Evolutionary conservation across 148 eudicot species (phyloP).

Genomic region (Vaccinium myrtillus): DNA sequence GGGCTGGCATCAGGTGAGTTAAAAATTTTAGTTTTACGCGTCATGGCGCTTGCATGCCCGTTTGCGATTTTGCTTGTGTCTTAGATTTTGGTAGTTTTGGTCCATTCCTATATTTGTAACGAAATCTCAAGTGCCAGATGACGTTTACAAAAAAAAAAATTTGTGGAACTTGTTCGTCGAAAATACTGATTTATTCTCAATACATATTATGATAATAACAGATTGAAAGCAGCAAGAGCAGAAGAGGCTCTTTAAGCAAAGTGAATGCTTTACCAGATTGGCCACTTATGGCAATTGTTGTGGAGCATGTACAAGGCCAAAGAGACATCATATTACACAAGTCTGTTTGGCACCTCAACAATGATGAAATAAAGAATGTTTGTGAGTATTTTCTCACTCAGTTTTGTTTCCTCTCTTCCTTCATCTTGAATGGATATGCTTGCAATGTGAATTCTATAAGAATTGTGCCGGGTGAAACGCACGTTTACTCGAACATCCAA

Average conservation of each 20-base stretch:
- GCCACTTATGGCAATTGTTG: constrained; percentile 69
- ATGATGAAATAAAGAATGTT: constrained; percentile 67
- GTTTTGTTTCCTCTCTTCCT: not conserved
- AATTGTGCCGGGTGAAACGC: not conserved
- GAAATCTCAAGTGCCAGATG: too few relatives aligned
- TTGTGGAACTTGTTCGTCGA: not conserved
- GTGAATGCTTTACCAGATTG: constrained; percentile 38
- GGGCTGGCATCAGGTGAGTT: constrained; percentile 43
- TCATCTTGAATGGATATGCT: not conserved
- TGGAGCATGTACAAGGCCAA: constrained; percentile 76
- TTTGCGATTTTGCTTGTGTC: too few relatives aligned
- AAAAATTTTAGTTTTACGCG: not conserved
- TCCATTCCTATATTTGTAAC: too few relatives aligned
- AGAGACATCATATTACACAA: constrained; percentile 68
- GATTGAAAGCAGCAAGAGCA: constrained; percentile 28
- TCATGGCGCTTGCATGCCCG: too few relatives aligned
- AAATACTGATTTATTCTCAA: not conserved
- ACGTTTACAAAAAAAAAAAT: not conserved
- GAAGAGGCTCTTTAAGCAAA: constrained; percentile 26
- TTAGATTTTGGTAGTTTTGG: too few relatives aligned
- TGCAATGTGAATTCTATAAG: not conserved
- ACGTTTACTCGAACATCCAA: not conserved
- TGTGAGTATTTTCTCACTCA: constrained; percentile 40
- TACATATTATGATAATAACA: not conserved
- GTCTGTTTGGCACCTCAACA: constrained; percentile 85